Percentiles rank a stretch among this genome's conserved stretches.
Evolutionary conservation across 805 yeast species (phyloP).

Genomic region (Monosporozyma siamensis): DNA sequence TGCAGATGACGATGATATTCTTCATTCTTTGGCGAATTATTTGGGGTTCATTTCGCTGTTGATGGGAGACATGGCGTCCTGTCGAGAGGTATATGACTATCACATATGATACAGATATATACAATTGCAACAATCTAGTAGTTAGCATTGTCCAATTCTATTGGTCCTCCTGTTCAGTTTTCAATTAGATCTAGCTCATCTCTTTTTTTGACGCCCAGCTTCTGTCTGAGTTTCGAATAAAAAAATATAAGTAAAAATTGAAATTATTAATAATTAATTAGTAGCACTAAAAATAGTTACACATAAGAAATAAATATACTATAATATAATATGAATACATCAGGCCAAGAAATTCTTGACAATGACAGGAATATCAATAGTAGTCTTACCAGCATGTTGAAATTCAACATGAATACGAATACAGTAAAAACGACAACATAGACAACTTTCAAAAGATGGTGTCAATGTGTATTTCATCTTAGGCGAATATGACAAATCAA

Average conservation of each 20-base stretch:
- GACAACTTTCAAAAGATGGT: constrained; percentile 41
- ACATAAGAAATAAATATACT: no score
- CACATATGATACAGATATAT: constrained; percentile 24
- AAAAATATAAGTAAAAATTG: no score
- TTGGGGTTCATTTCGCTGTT: constrained; percentile 26
- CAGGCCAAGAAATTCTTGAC: constrained; percentile 7
- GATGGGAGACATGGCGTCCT: constrained; percentile 8
- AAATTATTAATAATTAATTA: no score
- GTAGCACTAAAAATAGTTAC: no score
- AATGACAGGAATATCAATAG: constrained; percentile 12
- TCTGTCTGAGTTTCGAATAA: no score
- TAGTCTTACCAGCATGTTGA: constrained; percentile 9
- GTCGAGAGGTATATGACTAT: constrained; percentile 18
- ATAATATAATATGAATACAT: background rate
- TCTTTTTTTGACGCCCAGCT: background rate
- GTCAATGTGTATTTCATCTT: constrained; percentile 34
- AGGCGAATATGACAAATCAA: constrained; percentile 13
- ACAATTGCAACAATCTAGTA: constrained; percentile 9
- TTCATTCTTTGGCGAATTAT: constrained; percentile 21
- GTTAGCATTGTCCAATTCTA: background rate
- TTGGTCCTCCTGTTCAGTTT: no score
- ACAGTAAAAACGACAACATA: constrained; percentile 39
- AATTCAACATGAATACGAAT: constrained; percentile 34
- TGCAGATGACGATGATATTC: constrained; percentile 11
- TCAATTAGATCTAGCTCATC: constrained; percentile 1